Evolutionary conservation across 2,329 filamentous ascomycete genomes (phyloP), one percentile per base, ranked within the genome.

Genomic region (Colletotrichum sp.): DNA sequence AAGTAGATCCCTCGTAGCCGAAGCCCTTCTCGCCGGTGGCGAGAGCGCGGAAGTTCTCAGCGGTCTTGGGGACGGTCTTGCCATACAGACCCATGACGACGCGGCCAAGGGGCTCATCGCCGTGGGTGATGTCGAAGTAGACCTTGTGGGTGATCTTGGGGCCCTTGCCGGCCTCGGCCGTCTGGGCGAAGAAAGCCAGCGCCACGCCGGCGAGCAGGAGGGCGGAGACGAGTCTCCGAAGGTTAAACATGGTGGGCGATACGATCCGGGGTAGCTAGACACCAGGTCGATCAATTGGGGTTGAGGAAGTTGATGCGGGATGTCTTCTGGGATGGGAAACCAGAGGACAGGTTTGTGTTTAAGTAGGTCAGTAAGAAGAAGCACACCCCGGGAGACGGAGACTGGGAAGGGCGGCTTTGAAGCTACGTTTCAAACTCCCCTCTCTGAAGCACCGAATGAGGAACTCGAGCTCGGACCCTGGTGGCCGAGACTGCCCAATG

Each of bases 61-160:
- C 83, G 21, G 92, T 94, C 91, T 95, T 93, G 81, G 95, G 95
- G 34, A 95, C 93, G 57, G 94, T 96, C 90, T 95, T 95, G 87
- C 95, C 95, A 84, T 97, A 98, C 67, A 98, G 92, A 80, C 95
- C 95, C 43, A 97, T 92, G 79, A 95, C 93, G 80, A 98, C 90
- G 77, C 94, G 92, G 77, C 95, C 95, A 57, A 96, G 83, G 64
- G 90, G 84, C 86, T 95, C 89, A 78, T 95, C 95, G 82, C 93
- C 95, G 82, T 95, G 93, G 81, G 90, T 87, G 79, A 98, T 93
- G 86, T 97, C 95, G 85, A 98, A 96, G 90, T 92, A 97, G 86
- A 97, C 95, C 92, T 98, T 98, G 90, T 95, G 90, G 82, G 96
- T 98, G 89, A 98, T 96, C 92, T 97, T 98, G 78, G 95, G 96